Base-by-base conservation (phyloP, 164 flowering plant genomes). In the Macadamia integrifolia region DNA sequence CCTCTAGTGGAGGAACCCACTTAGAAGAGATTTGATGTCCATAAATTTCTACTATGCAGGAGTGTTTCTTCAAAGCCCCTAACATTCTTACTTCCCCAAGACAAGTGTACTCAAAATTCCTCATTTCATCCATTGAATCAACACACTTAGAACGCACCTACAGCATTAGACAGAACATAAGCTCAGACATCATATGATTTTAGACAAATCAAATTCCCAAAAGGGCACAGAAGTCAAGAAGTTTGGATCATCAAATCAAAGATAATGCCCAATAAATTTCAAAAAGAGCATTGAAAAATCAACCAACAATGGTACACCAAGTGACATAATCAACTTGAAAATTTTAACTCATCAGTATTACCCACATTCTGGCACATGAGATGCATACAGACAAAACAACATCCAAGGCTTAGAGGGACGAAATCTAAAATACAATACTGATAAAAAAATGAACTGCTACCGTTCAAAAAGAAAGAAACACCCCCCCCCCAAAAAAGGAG, bases 11-110 rank as follows among this genome's bases (percentile, higher is more conserved):
- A 61, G 79, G 69, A 64, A 75, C 69, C 99, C 98, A 90, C 75
- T 83, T 80, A 18, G 89, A 84, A 62, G 85, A 86, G 63, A 95
- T 77, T 72, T 82, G 91, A 74, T 95, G 99, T 57, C 99, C 99
- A 77, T 84, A 88, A 63, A 89, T 81, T 75, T 90, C 88, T 30
- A 90, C 87, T 63, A 95, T 90, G 83, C 97, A 90, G 10, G 92
- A 55, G 70, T 88, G 90, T 48, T 80, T 79, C 70, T 71, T 84
- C 74, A 95, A 66, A 72, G 80, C 81, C 61, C 89, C 77, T 71
- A 95, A 76, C 43, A 95, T 83, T 72, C 99, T 83, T n/a, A 90
- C 84, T 82, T 95, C 99, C 7, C 96, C 98, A 58, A 95, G 62
- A 73, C 89, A 92, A 69, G 69, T 76, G 64, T 81, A 83, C 73